Evolutionary conservation across 768 basidiomycete genomes (phyloP).

Genomic region (Podaxis mareebaensis): DNA sequence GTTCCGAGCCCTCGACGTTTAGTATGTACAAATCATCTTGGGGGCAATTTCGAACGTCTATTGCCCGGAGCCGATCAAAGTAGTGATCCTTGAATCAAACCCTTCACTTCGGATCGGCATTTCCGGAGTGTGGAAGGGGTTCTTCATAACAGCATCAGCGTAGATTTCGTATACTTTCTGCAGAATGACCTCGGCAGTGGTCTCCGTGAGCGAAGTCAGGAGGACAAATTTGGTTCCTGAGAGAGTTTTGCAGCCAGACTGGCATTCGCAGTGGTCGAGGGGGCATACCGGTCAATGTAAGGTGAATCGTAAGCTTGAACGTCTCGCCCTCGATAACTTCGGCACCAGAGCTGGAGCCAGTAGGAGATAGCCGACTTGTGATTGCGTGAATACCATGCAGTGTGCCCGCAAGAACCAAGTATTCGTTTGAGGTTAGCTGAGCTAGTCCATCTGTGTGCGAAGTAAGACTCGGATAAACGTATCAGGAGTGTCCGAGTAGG

Average conservation of each 20-base stretch:
- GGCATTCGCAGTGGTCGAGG: not conserved
- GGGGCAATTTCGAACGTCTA: conserved; percentile 19
- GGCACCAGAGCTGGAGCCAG: conserved; percentile 78
- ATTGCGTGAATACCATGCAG: conserved; percentile 99
- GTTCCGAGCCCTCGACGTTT: not conserved
- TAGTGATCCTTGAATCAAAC: conserved; percentile 74
- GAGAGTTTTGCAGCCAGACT: conserved; percentile 2
- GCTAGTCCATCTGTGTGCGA: conserved; percentile 83
- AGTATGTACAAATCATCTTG: not conserved
- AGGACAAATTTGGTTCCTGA: conserved; percentile 96
- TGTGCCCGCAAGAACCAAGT: conserved; percentile 94
- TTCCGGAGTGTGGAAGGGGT: conserved; percentile 98
- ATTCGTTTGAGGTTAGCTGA: conserved; percentile 88
- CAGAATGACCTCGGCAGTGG: conserved; percentile 66
- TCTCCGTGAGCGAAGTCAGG: conserved; percentile 77
- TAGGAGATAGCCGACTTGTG: conserved; percentile 86
- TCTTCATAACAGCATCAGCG: conserved; percentile 96
- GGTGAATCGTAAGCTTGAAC: conserved; percentile 90
- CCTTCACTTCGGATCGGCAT: conserved; percentile 95
- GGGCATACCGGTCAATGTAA: conserved; percentile 83
- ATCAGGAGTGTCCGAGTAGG: conserved; percentile 22
- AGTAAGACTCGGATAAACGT: conserved; percentile 18
- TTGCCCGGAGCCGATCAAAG: conserved; percentile 55
- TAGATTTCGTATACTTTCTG: conserved; percentile 92
- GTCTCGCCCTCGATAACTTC: conserved; percentile 96